Evolutionary conservation across 108 stramenopile genomes (phyloP), one percentile per base, ranked within the genome.

Genomic region (Conticribra weissflogii): DNA sequence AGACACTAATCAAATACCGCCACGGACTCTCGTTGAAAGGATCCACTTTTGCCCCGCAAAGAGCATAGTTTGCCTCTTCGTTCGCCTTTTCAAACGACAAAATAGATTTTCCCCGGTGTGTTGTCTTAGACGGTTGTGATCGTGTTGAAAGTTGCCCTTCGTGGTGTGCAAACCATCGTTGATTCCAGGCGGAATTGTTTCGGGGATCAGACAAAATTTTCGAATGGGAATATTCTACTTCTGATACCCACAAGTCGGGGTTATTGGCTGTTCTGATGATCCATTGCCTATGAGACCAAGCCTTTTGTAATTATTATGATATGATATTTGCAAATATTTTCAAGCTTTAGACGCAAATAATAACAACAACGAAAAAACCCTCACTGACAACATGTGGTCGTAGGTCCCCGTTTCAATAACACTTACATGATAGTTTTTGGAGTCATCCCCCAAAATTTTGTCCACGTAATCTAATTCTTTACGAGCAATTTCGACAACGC

Each of bases 111-210:
- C 47, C 81, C 32, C 53, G 36, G 18, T 16, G 4, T n/a, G n/a
- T n/a, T n/a, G n/a, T 41, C 12, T 41, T 12, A 15, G 17, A 3
- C 5, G 25, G 17, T 56, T 30, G 3, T 29, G 2, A 56, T 56
- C 23, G 23, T 30, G 25, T 56, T 52, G 74, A 46, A 50, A 71
- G 63, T 29, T 70, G 34, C 12, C 85, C 83, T 47, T 72, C 59
- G 63, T 96, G 93, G 7, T 76, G 53, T n/a, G 89, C 94, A 78
- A 97, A 96, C 96, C 97, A 98, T 15, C 97, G 83, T 57, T 98
- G 95, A 83, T 97, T 98, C 99, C 99, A 99, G 7, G 96, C 99
- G 19, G 90, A 92, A 74, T 99, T 99, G 77, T 99, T 99, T 25
- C 96, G 82, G n/a, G 88, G 74, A 64, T 99, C 99, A 23, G 69